Conservation (phyloP, 163 green algal species). For the Scenedesmus sp. region DNA sequence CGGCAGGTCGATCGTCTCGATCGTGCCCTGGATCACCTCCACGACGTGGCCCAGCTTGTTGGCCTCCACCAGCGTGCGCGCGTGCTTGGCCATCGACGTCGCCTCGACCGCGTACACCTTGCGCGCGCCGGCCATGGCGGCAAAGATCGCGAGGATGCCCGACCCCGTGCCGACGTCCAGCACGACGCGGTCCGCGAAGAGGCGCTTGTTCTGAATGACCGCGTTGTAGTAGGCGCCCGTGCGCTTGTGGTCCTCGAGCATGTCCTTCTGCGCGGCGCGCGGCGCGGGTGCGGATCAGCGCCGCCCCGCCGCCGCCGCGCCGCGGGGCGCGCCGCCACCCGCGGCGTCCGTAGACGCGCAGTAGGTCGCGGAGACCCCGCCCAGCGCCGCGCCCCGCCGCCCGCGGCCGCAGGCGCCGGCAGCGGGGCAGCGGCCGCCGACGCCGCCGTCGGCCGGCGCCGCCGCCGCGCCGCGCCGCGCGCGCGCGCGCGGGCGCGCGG, state of each 20-base stretch:
- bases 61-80: conserved; percentile 76
- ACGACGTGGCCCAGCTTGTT: conserved; percentile 86
- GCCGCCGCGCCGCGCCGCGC: no score
- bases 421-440: no score
- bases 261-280: conserved; percentile 83
- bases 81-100: conserved; percentile 91
- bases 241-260: conserved; percentile 96
- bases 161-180: conserved; percentile 96
- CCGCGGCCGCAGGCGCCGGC: no score
- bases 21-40: conserved; percentile 92
- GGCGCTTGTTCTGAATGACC: conserved; percentile 87
- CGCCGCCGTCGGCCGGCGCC: no score
- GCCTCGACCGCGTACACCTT: conserved; percentile 97
- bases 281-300: not conserved
- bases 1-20: conserved; percentile 91
- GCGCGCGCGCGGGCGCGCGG: no score
- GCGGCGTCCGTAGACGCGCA: no score
- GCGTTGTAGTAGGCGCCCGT: conserved; percentile 96
- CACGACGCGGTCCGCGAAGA: conserved; percentile 92
- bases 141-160: conserved; percentile 97
- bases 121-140: conserved; percentile 89
- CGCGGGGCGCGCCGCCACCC: no score
- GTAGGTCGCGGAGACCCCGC: no score
- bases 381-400: no score
- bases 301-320: no score